These are phyloP conservation scores for Calycina herbarum DNA, from an alignment of 2,329 filamentous ascomycete genomes.

Conservation along the genomic window DNA sequence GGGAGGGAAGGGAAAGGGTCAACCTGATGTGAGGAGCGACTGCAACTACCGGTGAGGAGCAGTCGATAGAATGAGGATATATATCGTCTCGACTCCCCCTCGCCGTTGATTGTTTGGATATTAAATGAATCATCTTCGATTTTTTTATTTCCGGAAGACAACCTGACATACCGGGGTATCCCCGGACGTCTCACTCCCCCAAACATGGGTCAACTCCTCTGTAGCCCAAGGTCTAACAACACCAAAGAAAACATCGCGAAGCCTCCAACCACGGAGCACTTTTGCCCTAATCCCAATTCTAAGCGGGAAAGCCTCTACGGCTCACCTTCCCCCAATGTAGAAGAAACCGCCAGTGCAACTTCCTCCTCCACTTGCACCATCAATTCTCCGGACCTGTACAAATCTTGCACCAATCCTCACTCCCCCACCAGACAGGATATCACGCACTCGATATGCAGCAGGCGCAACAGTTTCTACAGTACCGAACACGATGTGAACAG, in stretches of 20 bases:
- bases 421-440: not conserved
- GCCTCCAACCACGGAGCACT: not conserved
- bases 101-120: too few species aligned
- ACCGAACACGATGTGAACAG: not conserved
- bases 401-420: not conserved
- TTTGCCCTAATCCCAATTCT: not conserved
- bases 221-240: not conserved
- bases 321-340: not conserved
- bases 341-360: not conserved
- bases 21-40: too few species aligned
- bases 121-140: too few species aligned
- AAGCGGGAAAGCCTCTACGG: not conserved
- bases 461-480: not conserved
- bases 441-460: not conserved
- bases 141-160: not conserved
- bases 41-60: too few species aligned
- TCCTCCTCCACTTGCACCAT: conserved; percentile 5
- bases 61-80: too few species aligned
- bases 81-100: too few species aligned
- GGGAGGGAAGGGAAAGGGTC: too few species aligned
- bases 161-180: not conserved
- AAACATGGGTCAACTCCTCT: not conserved
- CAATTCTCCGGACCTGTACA: not conserved
- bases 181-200: not conserved
- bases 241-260: not conserved